Evolutionary conservation across 176 grass and related monocot genomes (phyloP), one percentile per base, ranked within the genome.

Genomic region (Microstegium vimineum): DNA sequence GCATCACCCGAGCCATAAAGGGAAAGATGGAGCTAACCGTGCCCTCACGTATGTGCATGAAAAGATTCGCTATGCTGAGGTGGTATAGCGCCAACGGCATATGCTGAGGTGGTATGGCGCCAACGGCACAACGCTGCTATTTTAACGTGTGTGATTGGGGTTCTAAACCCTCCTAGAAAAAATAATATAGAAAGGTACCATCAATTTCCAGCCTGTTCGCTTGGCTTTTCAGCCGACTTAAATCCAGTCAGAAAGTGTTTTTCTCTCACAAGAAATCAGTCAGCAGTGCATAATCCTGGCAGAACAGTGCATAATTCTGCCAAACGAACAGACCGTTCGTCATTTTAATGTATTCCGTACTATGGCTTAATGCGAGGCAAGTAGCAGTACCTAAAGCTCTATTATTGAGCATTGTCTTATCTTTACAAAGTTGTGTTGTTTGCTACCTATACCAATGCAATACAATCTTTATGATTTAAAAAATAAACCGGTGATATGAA

Each of bases 21-120:
- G 26, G 66, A 75, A 61, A 47, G 59, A 54, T 67, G 66, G 66
- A 67, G 65, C 22, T 31, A 6, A 42, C 27, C 69, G 1, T 27
- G 45, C 30, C 14, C 60, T 67, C 51, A 77, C 46, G 45, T 7
- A 60, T 57, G 35, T 66, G 66, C 65, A 73, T 54, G n/a, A 73
- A 78, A 82, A 82, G 30, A 86, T 90, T 86, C 36, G 27, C 20
- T 59, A 8, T 68, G 35, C 36, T 62, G 47, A 74, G 32, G 54
- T 57, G 86, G 75, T 46, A 36, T 42, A 31, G 52, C 38, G 2
- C 10, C 60, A 59, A 25, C 22, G 32, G n/a, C 9, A 59, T 8
- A 10, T 64, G 40, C 41, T 56, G 42, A 72, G 36, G 60, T 62
- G 86, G 71, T 54, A 42, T 38, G 35, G 59, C 43, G 4, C 10